Evolutionary conservation across 179 eudicot species (phyloP).

Genomic region (Beta lomatogona): DNA sequence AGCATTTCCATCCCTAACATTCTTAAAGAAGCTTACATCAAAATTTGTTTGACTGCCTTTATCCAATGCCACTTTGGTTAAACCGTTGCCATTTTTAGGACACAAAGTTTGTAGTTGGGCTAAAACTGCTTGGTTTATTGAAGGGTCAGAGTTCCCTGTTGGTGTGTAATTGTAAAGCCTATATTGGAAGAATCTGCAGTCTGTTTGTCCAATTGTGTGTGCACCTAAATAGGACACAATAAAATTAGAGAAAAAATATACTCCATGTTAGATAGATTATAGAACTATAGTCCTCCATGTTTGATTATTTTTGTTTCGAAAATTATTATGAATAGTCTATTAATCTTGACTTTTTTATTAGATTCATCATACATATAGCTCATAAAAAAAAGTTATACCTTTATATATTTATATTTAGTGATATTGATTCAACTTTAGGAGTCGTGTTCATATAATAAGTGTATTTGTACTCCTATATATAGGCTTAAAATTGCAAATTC

Average conservation of each 20-base stretch:
- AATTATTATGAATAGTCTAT: neutral
- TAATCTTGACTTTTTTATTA: neutral
- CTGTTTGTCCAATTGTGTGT: conserved; percentile 78
- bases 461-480: too few relatives aligned
- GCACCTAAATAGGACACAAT: conserved; percentile 49
- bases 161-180: conserved; percentile 75
- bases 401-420: too few relatives aligned
- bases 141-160: conserved; percentile 70
- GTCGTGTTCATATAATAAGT: too few relatives aligned
- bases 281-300: neutral
- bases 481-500: too few relatives aligned
- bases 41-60: conserved; percentile 45
- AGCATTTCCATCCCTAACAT: conserved; percentile 59
- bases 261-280: too few relatives aligned
- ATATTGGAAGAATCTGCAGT: conserved; percentile 61
- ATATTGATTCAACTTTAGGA: too few relatives aligned
- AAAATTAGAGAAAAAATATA: neutral
- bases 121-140: conserved; percentile 48
- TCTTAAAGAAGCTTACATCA: conserved; percentile 64
- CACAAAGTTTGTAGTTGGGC: conserved; percentile 48
- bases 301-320: neutral
- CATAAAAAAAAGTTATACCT: too few relatives aligned
- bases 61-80: conserved; percentile 57
- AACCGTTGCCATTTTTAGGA: conserved; percentile 55
- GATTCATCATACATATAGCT: too few relatives aligned